A percentile compares a stretch with the other conserved stretches of the same genome.
phyloP scores from a whole-genome alignment of 2,329 filamentous ascomycete genomes.

The Fusarium hainanense region DNA sequence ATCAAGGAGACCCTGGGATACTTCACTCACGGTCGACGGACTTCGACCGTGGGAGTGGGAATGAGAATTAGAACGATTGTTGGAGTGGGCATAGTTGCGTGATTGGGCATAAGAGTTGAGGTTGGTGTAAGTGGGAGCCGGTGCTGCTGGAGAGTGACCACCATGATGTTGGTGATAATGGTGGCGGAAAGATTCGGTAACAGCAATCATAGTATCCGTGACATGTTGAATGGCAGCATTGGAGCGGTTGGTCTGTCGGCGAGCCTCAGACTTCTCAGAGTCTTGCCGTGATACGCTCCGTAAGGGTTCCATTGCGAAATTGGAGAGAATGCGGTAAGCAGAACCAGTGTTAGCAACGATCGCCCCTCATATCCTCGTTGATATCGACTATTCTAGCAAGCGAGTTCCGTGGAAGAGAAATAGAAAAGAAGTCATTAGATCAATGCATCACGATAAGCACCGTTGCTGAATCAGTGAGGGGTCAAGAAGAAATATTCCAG shows the following conservation, averaged over 20 bases:
- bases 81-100: background rate
- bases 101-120: conserved; percentile 4
- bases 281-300: conserved; percentile 29
- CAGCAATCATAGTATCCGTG: conserved; percentile 43
- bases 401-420: background rate
- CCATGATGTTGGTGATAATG: conserved; percentile 37
- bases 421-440: background rate
- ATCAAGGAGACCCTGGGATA: conserved; percentile 37
- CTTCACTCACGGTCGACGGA: conserved; percentile 37
- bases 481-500: background rate
- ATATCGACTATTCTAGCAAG: background rate
- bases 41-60: conserved; percentile 29
- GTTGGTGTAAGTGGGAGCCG: conserved; percentile 38
- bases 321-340: conserved; percentile 26
- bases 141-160: conserved; percentile 31
- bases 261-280: conserved; percentile 41
- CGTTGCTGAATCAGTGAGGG: conserved; percentile 25
- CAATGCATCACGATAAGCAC: conserved; percentile 1
- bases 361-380: conserved; percentile 22
- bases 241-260: conserved; percentile 27
- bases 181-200: conserved; percentile 44
- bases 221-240: conserved; percentile 37
- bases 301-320: conserved; percentile 39
- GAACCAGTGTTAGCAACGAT: conserved; percentile 17
- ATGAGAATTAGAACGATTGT: conserved; percentile 6